These are phyloP conservation scores for Neurospora sp. DNA, from an alignment of 495 filamentous ascomycete genomes.

Conservation along the genomic window DNA sequence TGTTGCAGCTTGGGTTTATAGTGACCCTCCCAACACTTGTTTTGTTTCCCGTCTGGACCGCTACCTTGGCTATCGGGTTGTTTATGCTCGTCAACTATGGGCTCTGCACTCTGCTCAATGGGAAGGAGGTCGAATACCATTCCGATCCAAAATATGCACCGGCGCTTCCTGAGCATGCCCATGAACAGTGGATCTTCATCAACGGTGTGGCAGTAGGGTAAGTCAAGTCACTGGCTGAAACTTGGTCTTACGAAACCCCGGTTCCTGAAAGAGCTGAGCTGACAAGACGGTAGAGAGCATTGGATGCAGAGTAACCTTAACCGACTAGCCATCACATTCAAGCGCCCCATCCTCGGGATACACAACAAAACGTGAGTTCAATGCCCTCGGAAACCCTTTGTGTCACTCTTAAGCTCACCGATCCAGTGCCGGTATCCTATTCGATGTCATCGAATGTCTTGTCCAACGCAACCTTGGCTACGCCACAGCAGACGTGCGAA, in stretches of 20 bases:
- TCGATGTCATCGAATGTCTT: conserved; percentile 67
- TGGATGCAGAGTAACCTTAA: conserved; percentile 63
- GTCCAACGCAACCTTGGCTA: conserved; percentile 69
- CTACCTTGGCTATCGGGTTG: conserved; percentile 19
- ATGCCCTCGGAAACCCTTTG: neutral
- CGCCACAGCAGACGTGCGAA: conserved; percentile 57
- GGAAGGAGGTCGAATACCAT: conserved; percentile 27
- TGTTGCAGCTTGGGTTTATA: conserved; percentile 41
- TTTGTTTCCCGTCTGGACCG: conserved; percentile 43
- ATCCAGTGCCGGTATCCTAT: conserved; percentile 47
- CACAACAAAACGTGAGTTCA: conserved; percentile 58
- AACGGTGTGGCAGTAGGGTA: conserved; percentile 59
- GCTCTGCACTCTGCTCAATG: conserved; percentile 43
- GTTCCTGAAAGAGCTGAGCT: neutral
- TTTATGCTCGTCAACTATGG: conserved; percentile 38
- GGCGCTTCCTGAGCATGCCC: conserved; percentile 29
- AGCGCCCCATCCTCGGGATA: conserved; percentile 65
- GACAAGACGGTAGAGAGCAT: conserved; percentile 28
- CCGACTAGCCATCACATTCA: conserved; percentile 62
- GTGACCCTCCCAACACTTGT: conserved; percentile 38
- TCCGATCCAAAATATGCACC: conserved; percentile 35
- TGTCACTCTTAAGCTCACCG: conserved; percentile 1
- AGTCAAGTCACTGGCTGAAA: conserved; percentile 17
- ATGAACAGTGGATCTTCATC: conserved; percentile 67
- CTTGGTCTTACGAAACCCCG: neutral